Percentiles rank a stretch among this genome's conserved stretches.
Evolutionary conservation across 2,329 filamentous ascomycete species (phyloP).

Genomic region (Colletotrichum caudatum): DNA sequence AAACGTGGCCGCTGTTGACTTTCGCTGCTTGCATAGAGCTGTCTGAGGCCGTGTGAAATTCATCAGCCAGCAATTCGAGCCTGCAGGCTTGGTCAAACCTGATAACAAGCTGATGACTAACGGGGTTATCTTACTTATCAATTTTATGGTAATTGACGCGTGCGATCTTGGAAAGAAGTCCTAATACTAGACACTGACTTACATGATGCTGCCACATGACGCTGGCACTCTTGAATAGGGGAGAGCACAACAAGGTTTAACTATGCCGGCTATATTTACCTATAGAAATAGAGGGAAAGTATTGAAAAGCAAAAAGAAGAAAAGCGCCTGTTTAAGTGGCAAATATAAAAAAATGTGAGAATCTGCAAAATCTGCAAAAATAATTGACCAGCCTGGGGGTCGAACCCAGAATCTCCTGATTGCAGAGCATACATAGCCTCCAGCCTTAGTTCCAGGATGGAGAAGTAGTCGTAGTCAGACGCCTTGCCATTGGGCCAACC

Average conservation of each 20-base stretch:
- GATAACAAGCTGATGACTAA: conserved; percentile 21
- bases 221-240: no score
- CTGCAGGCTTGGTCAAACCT: not conserved
- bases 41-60: conserved; percentile 5
- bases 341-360: not conserved
- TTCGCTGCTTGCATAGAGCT: not conserved
- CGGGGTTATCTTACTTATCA: conserved; percentile 21
- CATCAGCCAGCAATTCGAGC: conserved; percentile 11
- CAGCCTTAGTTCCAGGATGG: no score
- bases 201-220: conserved; percentile 23
- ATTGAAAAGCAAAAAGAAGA: not conserved
- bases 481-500: conserved; percentile 56
- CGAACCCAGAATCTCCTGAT: conserved; percentile 42
- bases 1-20: not conserved
- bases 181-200: conserved; percentile 24
- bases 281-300: not conserved
- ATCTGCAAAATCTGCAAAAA: not conserved
- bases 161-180: conserved; percentile 26
- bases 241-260: not conserved
- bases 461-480: conserved; percentile 55
- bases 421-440: not conserved
- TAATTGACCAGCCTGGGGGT: conserved; percentile 40
- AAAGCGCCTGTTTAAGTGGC: not conserved
- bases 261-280: not conserved
- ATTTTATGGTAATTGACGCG: conserved; percentile 21